Evolutionary conservation across 495 filamentous ascomycete species (phyloP).

Genomic region (Annulohypoxylon nitens): DNA sequence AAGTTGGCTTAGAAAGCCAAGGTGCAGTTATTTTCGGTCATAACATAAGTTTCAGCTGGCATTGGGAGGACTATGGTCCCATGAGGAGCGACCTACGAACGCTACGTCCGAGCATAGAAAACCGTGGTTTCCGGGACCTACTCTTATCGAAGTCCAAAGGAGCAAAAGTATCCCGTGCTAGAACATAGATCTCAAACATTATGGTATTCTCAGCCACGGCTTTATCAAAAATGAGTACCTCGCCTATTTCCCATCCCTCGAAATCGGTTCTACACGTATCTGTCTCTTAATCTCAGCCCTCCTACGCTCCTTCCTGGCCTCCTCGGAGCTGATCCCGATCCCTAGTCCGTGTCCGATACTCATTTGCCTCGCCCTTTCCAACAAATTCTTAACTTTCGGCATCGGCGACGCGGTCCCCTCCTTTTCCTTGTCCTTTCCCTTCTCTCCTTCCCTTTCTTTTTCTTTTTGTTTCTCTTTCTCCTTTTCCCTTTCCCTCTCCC

Average conservation of each 20-base stretch:
- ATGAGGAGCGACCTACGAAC: background rate
- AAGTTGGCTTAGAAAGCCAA: background rate
- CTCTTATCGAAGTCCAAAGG: too few species aligned
- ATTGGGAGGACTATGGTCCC: background rate
- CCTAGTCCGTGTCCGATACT: conserved; percentile 25
- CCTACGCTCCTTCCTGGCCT: conserved; percentile 43
- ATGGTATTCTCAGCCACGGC: too few species aligned
- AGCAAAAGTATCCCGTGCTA: too few species aligned
- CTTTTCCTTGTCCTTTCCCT: background rate
- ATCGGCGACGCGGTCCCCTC: background rate
- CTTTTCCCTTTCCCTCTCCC: background rate
- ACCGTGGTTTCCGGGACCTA: too few species aligned
- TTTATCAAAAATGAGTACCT: too few species aligned
- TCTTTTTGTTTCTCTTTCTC: background rate
- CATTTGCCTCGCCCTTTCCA: conserved; percentile 45
- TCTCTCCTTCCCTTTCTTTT: background rate
- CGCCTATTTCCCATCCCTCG: background rate
- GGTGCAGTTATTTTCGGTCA: background rate
- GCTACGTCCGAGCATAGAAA: too few species aligned
- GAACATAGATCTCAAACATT: too few species aligned
- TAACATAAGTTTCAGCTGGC: background rate
- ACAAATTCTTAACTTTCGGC: conserved; percentile 38
- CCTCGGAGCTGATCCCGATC: conserved; percentile 36
- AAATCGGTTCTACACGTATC: conserved; percentile 30
- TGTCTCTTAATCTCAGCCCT: conserved; percentile 43